These are phyloP conservation scores for Pestalotiopsis sp. DNA, from an alignment of 2,329 filamentous ascomycete genomes.

Conservation along the genomic window DNA sequence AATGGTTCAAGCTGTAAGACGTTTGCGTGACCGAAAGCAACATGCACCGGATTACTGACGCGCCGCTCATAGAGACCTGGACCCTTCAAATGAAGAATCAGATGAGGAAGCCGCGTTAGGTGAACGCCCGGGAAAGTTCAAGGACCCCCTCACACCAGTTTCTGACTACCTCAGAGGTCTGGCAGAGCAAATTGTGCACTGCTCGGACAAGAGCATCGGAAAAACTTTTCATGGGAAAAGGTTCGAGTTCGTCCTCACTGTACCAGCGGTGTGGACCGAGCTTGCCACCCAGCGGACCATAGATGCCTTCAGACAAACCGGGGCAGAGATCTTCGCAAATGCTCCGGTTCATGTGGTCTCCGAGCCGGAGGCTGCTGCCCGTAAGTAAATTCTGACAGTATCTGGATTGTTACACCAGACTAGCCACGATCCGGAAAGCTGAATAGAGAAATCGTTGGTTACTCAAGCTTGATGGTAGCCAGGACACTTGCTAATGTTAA, in stretches of 20 bases:
- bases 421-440: no score
- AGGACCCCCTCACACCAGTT: conserved; percentile 30
- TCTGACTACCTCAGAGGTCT: conserved; percentile 52
- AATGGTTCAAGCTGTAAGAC: conserved; percentile 55
- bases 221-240: conserved; percentile 43
- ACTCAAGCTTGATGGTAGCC: no score
- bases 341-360: conserved; percentile 48
- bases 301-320: conserved; percentile 43
- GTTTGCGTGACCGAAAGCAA: neutral
- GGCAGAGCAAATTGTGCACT: conserved; percentile 48
- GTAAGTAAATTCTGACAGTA: neutral
- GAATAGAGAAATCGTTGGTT: no score
- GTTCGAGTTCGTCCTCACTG: conserved; percentile 58
- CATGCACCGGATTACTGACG: conserved; percentile 2
- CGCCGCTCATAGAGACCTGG: neutral
- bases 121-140: conserved; percentile 16
- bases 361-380: conserved; percentile 57
- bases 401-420: no score
- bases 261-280: conserved; percentile 62
- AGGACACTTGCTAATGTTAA: neutral
- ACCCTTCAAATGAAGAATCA: neutral
- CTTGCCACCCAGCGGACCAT: conserved; percentile 53
- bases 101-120: neutral
- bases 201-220: conserved; percentile 45
- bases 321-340: conserved; percentile 28